Base-by-base conservation (phyloP, 2,329 filamentous ascomycete genomes). In the Epichloe aotearoae region DNA sequence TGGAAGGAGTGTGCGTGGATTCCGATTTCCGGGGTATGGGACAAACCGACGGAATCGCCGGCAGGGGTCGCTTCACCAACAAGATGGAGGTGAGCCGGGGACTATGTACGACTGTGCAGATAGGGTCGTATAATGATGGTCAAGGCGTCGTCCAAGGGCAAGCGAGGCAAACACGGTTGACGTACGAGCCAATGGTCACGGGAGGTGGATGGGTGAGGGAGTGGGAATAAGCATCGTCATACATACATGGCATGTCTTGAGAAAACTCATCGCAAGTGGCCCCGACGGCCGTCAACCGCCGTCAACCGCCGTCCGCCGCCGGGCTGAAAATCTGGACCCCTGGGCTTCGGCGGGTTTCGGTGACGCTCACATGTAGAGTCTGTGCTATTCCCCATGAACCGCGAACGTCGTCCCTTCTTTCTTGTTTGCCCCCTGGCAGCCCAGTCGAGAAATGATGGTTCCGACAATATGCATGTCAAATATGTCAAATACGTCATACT, bases 171-270 rank as follows among this genome's bases (percentile, higher is more conserved):
- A 43, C 19, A 51, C 49, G 2, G 43, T 51, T 47, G 49, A 51
- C 49, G 49, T 47, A 43, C 23, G 26, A 26, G 44, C 36, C 46
- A 15, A 23, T 38, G 36, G 46, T 47, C 20, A 33, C 5, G n/a
- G 20, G 37, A 33, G 15, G 46, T 34, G 17, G n/a, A 20, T 38
- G 23, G 46, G 11, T 34, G 20, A 45, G 11, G 38, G 15, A 39
- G 17, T 40, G 39, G 39, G n/a, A 39, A 26, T 23, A 34, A 19
- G 10, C 50, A 45, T 52, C 50, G 50, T 52, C 46, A 52, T 52
- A 43, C 46, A 52, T 52, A 38, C 41, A 48, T 40, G 34, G 11
- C 6, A 10, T 41, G 38, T 15, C 23, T 40, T 14, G 42, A 45
- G 1, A 26, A 26, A 38, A 36, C 37, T 19, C 34, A 41, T 30